These are phyloP conservation scores for Penicillium sp. DNA, from an alignment of 2,329 filamentous ascomycete genomes.

Conservation along the genomic window DNA sequence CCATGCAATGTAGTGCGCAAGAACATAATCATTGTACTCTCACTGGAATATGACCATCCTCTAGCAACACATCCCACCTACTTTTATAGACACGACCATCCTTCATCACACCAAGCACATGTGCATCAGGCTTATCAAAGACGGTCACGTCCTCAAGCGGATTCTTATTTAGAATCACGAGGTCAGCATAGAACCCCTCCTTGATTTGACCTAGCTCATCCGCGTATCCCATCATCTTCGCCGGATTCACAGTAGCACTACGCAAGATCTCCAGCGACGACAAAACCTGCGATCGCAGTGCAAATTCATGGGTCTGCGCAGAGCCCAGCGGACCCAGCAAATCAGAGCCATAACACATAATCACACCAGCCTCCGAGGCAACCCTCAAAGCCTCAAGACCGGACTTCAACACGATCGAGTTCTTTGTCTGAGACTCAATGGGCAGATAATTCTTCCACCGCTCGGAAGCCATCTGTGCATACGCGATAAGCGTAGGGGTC, in stretches of 20 bases:
- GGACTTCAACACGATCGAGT: conserved; percentile 48
- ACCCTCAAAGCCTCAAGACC: conserved; percentile 51
- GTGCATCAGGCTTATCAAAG: conserved; percentile 49
- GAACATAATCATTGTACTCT: conserved; percentile 15
- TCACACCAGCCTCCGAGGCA: conserved; percentile 54
- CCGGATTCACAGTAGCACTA: conserved; percentile 55
- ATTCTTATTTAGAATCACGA: conserved; percentile 53
- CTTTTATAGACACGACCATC: conserved; percentile 51
- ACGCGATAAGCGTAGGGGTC: conserved; percentile 56
- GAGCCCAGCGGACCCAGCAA: conserved; percentile 51
- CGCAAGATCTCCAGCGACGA: conserved; percentile 46
- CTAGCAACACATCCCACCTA: conserved; percentile 23
- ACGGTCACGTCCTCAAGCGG: conserved; percentile 56
- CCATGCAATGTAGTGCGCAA: neutral
- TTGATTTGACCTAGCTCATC: conserved; percentile 52
- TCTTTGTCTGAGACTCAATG: conserved; percentile 48
- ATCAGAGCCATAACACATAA: conserved; percentile 57
- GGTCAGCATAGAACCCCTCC: conserved; percentile 52
- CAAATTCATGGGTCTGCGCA: conserved; percentile 52
- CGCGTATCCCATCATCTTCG: conserved; percentile 50
- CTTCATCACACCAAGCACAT: conserved; percentile 55
- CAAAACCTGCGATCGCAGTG: conserved; percentile 46
- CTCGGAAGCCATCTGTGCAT: conserved; percentile 51
- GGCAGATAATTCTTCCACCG: conserved; percentile 30
- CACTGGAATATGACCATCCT: conserved; percentile 24